These are phyloP conservation scores for Kwoniella bestiolae DNA, from an alignment of 768 basidiomycete species.

Conservation along the genomic window DNA sequence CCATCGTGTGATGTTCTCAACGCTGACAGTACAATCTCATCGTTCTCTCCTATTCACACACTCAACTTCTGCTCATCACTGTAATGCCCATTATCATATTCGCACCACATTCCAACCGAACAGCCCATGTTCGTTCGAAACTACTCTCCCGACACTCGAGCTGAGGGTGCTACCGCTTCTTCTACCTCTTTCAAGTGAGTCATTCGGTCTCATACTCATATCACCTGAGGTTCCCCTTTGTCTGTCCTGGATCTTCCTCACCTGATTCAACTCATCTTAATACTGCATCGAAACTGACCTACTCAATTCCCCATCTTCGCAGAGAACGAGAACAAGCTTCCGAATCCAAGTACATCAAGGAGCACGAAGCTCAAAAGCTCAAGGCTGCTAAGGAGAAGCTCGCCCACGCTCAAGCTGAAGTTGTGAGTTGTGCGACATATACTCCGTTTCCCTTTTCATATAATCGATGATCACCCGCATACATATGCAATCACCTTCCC, in stretches of 20 bases:
- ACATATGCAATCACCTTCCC: neutral
- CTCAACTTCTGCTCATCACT: no score
- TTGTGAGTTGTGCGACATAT: conserved; percentile 37
- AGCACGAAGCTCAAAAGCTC: conserved; percentile 44
- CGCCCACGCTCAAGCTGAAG: conserved; percentile 42
- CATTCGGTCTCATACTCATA: neutral
- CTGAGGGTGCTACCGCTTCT: conserved; percentile 47
- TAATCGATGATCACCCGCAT: neutral
- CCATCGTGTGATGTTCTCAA: no score
- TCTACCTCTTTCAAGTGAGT: conserved; percentile 53
- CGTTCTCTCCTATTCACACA: no score
- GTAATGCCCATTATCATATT: no score
- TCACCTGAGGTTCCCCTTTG: no score
- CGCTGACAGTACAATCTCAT: no score
- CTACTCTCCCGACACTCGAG: conserved; percentile 43
- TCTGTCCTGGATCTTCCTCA: no score
- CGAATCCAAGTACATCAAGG: conserved; percentile 51
- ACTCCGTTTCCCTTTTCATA: neutral
- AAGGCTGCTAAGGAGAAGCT: conserved; percentile 44
- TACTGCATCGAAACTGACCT: no score
- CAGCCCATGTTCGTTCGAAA: conserved; percentile 36
- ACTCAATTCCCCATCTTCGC: no score
- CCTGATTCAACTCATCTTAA: no score
- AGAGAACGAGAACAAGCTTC: conserved; percentile 51
- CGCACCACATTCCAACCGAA: no score